Conservation (phyloP, 2,329 filamentous ascomycete species). For the Fusarium scirpi region DNA sequence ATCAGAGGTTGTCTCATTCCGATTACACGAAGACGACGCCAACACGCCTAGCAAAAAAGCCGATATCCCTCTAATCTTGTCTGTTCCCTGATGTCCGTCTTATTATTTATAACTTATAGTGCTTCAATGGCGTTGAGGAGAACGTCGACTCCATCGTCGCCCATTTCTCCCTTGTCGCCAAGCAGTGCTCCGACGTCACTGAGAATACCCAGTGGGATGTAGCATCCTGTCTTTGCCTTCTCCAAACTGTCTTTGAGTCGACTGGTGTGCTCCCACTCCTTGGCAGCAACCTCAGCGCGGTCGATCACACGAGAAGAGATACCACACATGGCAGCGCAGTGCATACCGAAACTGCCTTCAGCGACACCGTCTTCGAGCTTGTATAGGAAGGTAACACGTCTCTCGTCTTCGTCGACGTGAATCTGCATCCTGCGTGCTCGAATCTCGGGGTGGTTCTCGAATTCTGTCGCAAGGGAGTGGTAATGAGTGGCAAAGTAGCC, state of each 20-base stretch:
- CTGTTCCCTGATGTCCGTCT: neutral
- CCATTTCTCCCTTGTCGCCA: slow-evolving; percentile 66
- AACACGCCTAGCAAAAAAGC: slow-evolving; percentile 29
- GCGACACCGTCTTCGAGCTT: slow-evolving; percentile 93
- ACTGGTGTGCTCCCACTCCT: slow-evolving; percentile 95
- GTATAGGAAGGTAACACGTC: slow-evolving; percentile 96
- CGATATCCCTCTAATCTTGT: neutral
- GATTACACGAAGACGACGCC: slow-evolving; percentile 34
- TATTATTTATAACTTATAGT: slow-evolving; percentile 48
- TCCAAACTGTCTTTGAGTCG: slow-evolving; percentile 89
- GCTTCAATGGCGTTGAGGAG: slow-evolving; percentile 70
- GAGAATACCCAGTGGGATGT: slow-evolving; percentile 85
- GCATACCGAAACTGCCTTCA: slow-evolving; percentile 98
- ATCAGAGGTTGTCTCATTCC: slow-evolving; percentile 20
- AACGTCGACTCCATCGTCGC: slow-evolving; percentile 67
- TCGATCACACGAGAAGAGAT: slow-evolving; percentile 87
- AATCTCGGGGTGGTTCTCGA: slow-evolving; percentile 89
- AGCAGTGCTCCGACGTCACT: slow-evolving; percentile 88
- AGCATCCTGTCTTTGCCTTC: slow-evolving; percentile 80
- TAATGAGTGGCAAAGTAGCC: slow-evolving; percentile 99
- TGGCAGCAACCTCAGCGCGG: slow-evolving; percentile 87
- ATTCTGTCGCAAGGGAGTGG: slow-evolving; percentile 92
- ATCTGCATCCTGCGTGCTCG: slow-evolving; percentile 91
- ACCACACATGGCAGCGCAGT: slow-evolving; percentile 98
- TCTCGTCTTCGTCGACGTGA: slow-evolving; percentile 84